A percentile compares a stretch with the other conserved stretches of the same genome.
Evolutionary conservation across 371 early-diverging fungal species (phyloP).

Genomic region (Coemansia sp.): DNA sequence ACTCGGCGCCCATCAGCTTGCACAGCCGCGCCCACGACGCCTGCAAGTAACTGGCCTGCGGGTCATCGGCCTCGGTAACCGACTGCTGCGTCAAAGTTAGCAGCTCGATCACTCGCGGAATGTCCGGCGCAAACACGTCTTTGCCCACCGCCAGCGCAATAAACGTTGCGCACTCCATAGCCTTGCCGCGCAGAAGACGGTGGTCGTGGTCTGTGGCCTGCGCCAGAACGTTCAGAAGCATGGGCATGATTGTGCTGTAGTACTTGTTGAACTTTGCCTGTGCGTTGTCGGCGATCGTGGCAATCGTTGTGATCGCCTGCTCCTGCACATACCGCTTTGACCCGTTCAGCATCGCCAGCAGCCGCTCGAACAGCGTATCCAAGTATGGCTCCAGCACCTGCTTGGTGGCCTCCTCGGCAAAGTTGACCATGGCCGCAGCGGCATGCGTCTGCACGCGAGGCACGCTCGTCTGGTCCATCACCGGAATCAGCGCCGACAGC

Average conservation of each 20-base stretch:
- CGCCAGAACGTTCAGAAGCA: conserved; percentile 80
- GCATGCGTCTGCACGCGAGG: conserved; percentile 94
- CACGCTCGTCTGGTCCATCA: conserved; percentile 75
- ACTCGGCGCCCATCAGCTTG: conserved; percentile 90
- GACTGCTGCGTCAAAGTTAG: conserved; percentile 78
- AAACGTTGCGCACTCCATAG: conserved; percentile 91
- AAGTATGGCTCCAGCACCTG: conserved; percentile 83
- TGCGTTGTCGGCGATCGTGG: conserved; percentile 95
- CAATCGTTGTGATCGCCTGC: conserved; percentile 96
- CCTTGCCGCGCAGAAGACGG: conserved; percentile 88
- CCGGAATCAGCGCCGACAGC: conserved; percentile 78
- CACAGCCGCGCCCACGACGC: conserved; percentile 96
- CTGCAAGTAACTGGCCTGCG: conserved; percentile 86
- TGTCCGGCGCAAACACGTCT: conserved; percentile 79
- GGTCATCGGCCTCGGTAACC: conserved; percentile 86
- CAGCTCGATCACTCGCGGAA: conserved; percentile 73
- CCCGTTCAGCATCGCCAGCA: conserved; percentile 77
- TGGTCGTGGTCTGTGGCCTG: conserved; percentile 82
- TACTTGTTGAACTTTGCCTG: conserved; percentile 85
- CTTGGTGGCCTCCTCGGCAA: conserved; percentile 81
- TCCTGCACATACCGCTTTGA: conserved; percentile 91
- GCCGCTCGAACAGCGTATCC: conserved; percentile 82
- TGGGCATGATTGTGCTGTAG: conserved; percentile 91
- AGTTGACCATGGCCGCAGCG: conserved; percentile 96
- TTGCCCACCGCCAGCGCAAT: conserved; percentile 92